Conservation (phyloP, 768 basidiomycete genomes). For the Vararia minispora region DNA sequence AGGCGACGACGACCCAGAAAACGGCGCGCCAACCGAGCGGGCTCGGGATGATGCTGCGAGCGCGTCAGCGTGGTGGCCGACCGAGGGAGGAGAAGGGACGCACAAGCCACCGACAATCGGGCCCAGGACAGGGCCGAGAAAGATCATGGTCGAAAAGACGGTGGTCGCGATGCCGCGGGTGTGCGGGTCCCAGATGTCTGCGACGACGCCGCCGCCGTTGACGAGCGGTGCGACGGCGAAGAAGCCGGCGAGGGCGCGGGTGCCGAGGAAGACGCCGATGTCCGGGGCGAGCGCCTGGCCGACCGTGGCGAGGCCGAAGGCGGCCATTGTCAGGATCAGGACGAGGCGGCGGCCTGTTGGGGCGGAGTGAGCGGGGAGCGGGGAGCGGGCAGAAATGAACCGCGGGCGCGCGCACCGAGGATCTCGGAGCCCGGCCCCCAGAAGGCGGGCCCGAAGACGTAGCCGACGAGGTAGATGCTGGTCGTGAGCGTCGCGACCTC, state of each 20-base stretch:
- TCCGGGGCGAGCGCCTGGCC: slow-evolving; percentile 9
- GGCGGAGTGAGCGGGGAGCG: too few relatives aligned
- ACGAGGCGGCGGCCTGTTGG: slow-evolving; percentile 13
- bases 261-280: slow-evolving; percentile 11
- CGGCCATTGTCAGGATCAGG: slow-evolving; percentile 4
- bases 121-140: slow-evolving; percentile 18
- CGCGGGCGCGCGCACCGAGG: slow-evolving; percentile 11
- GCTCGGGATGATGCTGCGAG: slow-evolving; percentile 2
- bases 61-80: too few relatives aligned
- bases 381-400: too few relatives aligned
- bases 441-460: slow-evolving; percentile 12
- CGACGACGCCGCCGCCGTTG: slow-evolving; percentile 14
- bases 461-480: slow-evolving; percentile 14
- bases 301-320: slow-evolving; percentile 6
- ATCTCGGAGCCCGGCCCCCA: slow-evolving; percentile 16
- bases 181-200: slow-evolving; percentile 18
- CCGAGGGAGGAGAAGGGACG: too few relatives aligned
- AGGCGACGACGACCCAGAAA: too few relatives aligned
- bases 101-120: slow-evolving; percentile 17
- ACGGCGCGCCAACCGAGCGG: too few relatives aligned
- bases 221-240: slow-evolving; percentile 16
- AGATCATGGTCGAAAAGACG: slow-evolving; percentile 12
- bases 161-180: slow-evolving; percentile 15
- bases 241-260: slow-evolving; percentile 17
- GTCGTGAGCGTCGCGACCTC: slow-evolving; percentile 17